These are phyloP conservation scores for Neonectria magnoliae DNA, from an alignment of 2,329 filamentous ascomycete genomes.

Conservation along the genomic window DNA sequence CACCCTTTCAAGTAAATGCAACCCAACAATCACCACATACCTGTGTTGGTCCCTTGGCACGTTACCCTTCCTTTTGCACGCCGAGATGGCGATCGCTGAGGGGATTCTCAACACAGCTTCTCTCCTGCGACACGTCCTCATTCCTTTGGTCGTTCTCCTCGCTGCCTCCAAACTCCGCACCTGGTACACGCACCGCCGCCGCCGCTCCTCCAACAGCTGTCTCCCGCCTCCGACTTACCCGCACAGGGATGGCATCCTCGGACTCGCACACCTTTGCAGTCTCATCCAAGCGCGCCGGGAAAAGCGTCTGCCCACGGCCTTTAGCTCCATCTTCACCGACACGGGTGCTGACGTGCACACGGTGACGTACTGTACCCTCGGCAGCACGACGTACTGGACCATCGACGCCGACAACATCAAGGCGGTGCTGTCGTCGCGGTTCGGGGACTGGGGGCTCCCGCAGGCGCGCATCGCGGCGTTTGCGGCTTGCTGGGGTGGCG, in stretches of 20 bases:
- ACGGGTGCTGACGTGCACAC: conserved; percentile 3
- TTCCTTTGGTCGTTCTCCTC: background rate
- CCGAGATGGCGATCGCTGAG: background rate
- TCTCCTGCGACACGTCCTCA: background rate
- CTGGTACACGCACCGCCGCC: background rate
- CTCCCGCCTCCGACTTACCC: conserved; percentile 3
- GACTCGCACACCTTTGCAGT: conserved; percentile 1
- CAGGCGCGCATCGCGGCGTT: conserved; percentile 42
- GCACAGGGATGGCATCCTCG: conserved; percentile 9
- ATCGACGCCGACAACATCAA: conserved; percentile 61
- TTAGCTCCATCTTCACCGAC: conserved; percentile 16
- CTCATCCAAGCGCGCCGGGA: conserved; percentile 4
- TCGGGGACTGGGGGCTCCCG: conserved; percentile 54
- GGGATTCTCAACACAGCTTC: background rate
- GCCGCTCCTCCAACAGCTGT: conserved; percentile 6
- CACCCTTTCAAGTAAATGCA: too few species aligned
- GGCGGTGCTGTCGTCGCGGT: conserved; percentile 59
- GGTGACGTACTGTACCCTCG: background rate
- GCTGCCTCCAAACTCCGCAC: background rate
- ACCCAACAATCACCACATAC: too few species aligned
- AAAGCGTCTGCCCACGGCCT: conserved; percentile 9
- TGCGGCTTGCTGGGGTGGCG: conserved; percentile 48
- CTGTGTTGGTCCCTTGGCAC: too few species aligned
- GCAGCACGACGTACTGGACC: conserved; percentile 30
- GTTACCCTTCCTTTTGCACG: background rate